Conservation (phyloP, 768 basidiomycete species). For the Termitomyces sp. region DNA sequence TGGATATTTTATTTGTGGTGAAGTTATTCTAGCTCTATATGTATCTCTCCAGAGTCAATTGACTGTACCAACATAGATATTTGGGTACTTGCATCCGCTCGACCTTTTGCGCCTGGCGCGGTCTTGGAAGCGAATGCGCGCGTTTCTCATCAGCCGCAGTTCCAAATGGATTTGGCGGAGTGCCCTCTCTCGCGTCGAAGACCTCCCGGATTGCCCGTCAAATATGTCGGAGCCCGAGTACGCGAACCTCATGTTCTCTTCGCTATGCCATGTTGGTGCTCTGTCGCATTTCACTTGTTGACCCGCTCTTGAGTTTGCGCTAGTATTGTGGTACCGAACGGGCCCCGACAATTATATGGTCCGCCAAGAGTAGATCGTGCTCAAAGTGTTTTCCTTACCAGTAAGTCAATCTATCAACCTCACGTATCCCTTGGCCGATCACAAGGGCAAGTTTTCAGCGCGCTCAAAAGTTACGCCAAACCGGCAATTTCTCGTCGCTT, state of each 20-base stretch:
- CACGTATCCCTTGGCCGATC: neutral
- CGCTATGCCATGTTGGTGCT: slow-evolving; percentile 36
- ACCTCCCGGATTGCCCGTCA: slow-evolving; percentile 37
- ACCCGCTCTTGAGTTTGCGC: slow-evolving; percentile 2
- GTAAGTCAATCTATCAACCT: slow-evolving; percentile 5
- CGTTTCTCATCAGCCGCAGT: slow-evolving; percentile 35
- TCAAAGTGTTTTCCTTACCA: slow-evolving; percentile 16
- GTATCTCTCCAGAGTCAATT: neutral
- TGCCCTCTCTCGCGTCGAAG: slow-evolving; percentile 30
- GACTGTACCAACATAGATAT: slow-evolving; percentile 21
- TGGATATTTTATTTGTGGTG: slow-evolving; percentile 16
- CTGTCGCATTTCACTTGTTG: slow-evolving; percentile 3
- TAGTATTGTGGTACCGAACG: slow-evolving; percentile 17
- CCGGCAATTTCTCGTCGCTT: slow-evolving; percentile 6
- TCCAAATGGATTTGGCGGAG: slow-evolving; percentile 36
- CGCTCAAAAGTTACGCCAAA: slow-evolving; percentile 7
- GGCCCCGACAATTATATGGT: slow-evolving; percentile 16
- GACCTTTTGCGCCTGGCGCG: slow-evolving; percentile 41
- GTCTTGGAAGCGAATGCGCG: slow-evolving; percentile 36
- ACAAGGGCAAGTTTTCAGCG: slow-evolving; percentile 12
- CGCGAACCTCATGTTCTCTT: slow-evolving; percentile 37
- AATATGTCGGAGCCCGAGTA: slow-evolving; percentile 41
- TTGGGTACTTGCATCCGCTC: slow-evolving; percentile 37
- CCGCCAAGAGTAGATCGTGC: slow-evolving; percentile 17
- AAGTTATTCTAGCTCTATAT: neutral